Evolutionary conservation across 129 eudicot genomes (phyloP).

Genomic region (Chrysanthemum makinoi): DNA sequence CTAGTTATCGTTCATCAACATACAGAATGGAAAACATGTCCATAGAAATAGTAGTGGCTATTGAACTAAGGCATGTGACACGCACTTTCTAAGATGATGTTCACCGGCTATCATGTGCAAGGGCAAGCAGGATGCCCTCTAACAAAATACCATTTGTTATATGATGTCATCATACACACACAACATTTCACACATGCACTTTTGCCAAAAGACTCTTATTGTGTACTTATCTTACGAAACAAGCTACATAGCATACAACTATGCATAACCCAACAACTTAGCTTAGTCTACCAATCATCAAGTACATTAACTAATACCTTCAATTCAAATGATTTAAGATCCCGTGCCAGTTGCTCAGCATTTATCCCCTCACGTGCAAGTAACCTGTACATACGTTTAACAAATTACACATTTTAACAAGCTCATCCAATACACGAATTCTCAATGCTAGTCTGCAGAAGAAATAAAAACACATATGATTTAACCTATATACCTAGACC

Average conservation of each 20-base stretch:
- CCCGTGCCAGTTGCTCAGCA: conserved; percentile 99
- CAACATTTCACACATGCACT: not conserved
- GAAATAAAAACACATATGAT: no score
- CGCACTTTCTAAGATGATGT: not conserved
- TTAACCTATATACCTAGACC: no score
- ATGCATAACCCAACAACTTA: no score
- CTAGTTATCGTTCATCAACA: conserved; percentile 3
- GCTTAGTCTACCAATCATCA: no score
- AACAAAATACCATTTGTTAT: not conserved
- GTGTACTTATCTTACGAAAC: conserved; percentile 17
- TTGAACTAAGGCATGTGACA: conserved; percentile 1
- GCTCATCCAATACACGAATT: not conserved
- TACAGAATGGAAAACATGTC: not conserved
- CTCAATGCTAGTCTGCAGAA: not conserved
- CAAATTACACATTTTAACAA: conserved; percentile 1
- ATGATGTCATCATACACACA: not conserved
- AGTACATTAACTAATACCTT: conserved; percentile 47
- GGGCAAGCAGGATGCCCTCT: conserved; percentile 13
- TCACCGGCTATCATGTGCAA: not conserved
- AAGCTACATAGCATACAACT: conserved; percentile 9
- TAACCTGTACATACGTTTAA: conserved; percentile 46
- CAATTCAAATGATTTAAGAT: conserved; percentile 89
- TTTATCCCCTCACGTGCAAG: conserved; percentile 97
- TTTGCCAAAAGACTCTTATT: not conserved
- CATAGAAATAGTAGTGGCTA: not conserved